Percentiles rank a stretch among this genome's conserved stretches.
Evolutionary conservation across 2,329 filamentous ascomycete genomes (phyloP).

Genomic region (Fusarium annulatum): DNA sequence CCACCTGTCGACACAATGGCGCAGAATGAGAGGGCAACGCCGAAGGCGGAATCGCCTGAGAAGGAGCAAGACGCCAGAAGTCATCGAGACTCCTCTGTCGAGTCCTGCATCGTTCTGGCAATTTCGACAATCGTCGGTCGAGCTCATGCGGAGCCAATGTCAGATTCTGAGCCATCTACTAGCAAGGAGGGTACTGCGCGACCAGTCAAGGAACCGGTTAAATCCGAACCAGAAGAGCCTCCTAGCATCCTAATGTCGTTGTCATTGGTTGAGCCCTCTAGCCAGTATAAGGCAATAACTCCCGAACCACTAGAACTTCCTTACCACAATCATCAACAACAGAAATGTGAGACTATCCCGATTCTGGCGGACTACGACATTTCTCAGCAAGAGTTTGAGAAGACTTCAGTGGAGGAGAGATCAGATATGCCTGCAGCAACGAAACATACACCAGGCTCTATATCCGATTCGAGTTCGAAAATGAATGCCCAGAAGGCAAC

Average conservation of each 20-base stretch:
- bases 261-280: background rate
- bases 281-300: background rate
- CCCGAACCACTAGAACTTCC: background rate
- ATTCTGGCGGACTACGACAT: background rate
- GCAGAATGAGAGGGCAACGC: background rate
- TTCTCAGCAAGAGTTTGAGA: background rate
- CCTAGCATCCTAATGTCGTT: background rate
- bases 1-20: background rate
- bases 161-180: background rate
- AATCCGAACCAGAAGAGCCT: background rate
- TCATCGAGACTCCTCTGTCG: background rate
- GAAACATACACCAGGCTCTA: background rate
- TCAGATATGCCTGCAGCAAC: background rate
- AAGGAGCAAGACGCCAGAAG: too few relatives aligned
- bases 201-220: background rate
- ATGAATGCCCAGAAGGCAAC: background rate
- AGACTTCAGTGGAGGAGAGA: background rate
- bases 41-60: background rate
- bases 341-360: background rate
- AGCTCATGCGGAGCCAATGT: background rate
- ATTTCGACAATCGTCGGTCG: background rate
- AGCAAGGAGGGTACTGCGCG: background rate
- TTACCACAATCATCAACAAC: background rate
- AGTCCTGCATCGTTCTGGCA: background rate
- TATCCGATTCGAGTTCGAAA: too few relatives aligned